Evolutionary conservation across 2,329 filamentous ascomycete genomes (phyloP).

Genomic region (Fusarium tricinctum): DNA sequence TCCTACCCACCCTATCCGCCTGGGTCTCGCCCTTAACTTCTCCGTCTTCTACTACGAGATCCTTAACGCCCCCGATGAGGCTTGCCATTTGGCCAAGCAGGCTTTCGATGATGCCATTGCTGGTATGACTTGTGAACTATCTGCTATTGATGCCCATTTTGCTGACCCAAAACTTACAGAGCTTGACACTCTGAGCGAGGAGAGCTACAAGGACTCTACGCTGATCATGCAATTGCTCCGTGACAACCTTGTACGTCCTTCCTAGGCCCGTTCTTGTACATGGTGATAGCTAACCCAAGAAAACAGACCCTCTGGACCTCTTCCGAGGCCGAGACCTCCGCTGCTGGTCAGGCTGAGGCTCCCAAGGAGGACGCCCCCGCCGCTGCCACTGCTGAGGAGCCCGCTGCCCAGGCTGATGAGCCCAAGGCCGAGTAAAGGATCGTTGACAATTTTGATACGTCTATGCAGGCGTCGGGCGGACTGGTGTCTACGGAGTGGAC

Average conservation of each 20-base stretch:
- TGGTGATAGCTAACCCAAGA: slow-evolving; percentile 49
- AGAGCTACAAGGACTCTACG: slow-evolving; percentile 99
- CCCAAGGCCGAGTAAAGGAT: slow-evolving; percentile 74
- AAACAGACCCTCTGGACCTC: slow-evolving; percentile 97
- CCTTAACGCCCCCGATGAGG: slow-evolving; percentile 96
- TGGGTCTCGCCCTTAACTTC: slow-evolving; percentile 98
- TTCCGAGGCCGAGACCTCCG: slow-evolving; percentile 90
- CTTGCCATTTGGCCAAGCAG: slow-evolving; percentile 99
- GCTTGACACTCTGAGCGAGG: slow-evolving; percentile 96
- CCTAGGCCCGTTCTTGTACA: background rate
- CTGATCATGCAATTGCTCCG: slow-evolving; percentile 99
- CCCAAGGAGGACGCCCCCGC: slow-evolving; percentile 63
- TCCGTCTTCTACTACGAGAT: slow-evolving; percentile 99
- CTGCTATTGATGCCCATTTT: background rate
- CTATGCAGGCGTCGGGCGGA: slow-evolving; percentile 62
- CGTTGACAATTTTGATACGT: slow-evolving; percentile 46
- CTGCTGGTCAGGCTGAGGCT: slow-evolving; percentile 66
- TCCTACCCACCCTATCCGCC: slow-evolving; percentile 97
- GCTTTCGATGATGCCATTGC: slow-evolving; percentile 98
- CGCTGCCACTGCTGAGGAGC: slow-evolving; percentile 69
- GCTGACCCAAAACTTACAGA: slow-evolving; percentile 65
- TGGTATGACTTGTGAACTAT: slow-evolving; percentile 56
- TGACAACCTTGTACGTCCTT: slow-evolving; percentile 85
- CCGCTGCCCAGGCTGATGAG: slow-evolving; percentile 71
- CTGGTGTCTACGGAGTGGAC: slow-evolving; percentile 75